A percentile compares a stretch with the other conserved stretches of the same genome.
These are phyloP conservation scores for Scheffersomyces stipitis DNA, from an alignment of 805 yeast genomes.

Conservation along the genomic window DNA sequence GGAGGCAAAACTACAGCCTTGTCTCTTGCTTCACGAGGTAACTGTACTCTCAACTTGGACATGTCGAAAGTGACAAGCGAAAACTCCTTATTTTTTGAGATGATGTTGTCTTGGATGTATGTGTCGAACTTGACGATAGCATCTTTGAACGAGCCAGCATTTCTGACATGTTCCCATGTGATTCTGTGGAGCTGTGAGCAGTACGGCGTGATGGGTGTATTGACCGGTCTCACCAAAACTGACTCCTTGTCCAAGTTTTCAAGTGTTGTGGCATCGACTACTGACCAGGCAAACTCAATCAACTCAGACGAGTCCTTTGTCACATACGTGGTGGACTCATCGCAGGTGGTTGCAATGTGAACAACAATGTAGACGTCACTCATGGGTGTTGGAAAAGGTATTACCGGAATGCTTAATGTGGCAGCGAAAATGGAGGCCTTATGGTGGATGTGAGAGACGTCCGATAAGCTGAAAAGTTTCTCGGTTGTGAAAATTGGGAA, in stretches of 20 bases:
- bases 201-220: conserved; percentile 63
- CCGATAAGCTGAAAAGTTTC: too few species aligned
- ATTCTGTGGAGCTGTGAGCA: conserved; percentile 53
- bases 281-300: conserved; percentile 65
- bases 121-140: conserved; percentile 58
- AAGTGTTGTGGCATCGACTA: conserved; percentile 55
- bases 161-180: conserved; percentile 60
- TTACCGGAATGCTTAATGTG: too few species aligned
- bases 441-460: too few species aligned
- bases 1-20: conserved; percentile 69
- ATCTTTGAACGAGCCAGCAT: conserved; percentile 60
- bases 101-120: conserved; percentile 45
- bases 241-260: conserved; percentile 43
- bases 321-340: conserved; percentile 57
- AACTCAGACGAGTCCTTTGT: conserved; percentile 69
- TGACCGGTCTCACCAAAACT: conserved; percentile 56
- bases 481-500: too few species aligned
- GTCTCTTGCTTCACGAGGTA: conserved; percentile 81
- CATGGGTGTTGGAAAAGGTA: too few species aligned
- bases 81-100: conserved; percentile 49
- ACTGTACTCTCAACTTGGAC: conserved; percentile 72
- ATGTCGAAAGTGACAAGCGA: conserved; percentile 65
- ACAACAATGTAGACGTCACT: conserved; percentile 60
- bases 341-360: conserved; percentile 65
- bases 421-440: too few species aligned